phyloP scores from a whole-genome alignment of 1,139 yeast species.

The Blastobotrys persicus region DNA sequence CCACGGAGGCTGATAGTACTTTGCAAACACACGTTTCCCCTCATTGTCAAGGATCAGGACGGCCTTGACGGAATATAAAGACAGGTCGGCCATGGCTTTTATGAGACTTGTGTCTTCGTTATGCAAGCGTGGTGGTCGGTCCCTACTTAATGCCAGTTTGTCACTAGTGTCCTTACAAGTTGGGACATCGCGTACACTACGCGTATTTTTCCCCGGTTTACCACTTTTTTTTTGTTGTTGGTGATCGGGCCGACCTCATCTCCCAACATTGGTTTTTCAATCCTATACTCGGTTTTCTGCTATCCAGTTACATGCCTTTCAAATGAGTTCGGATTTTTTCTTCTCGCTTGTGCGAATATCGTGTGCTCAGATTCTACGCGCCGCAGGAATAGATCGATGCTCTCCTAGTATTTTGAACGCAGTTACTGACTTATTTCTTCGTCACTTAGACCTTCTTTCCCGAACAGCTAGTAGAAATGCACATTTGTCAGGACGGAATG shows the following conservation, averaged over 20 bases:
- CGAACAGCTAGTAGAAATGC: constrained; percentile 44
- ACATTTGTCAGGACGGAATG: constrained; percentile 41
- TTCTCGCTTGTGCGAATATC: constrained; percentile 61
- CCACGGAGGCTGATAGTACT: constrained; percentile 70
- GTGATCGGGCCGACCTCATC: not conserved
- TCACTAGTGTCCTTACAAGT: not conserved
- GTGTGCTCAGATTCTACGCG: constrained; percentile 62
- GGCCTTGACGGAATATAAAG: constrained; percentile 73
- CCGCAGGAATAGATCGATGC: constrained; percentile 71
- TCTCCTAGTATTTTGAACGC: constrained; percentile 60
- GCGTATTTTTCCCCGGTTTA: too few species aligned
- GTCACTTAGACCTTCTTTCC: constrained; percentile 51
- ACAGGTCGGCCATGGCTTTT: constrained; percentile 24
- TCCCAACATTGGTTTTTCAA: too few species aligned
- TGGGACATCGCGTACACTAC: constrained; percentile 1
- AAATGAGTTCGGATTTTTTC: constrained; percentile 47
- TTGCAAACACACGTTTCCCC: constrained; percentile 78
- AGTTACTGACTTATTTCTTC: constrained; percentile 59
- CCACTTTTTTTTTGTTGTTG: not conserved
- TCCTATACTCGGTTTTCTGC: too few species aligned
- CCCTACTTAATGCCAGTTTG: constrained; percentile 7
- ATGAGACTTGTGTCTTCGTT: constrained; percentile 1
- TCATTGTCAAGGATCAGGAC: constrained; percentile 75
- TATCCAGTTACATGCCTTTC: not conserved
- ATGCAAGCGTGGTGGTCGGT: not conserved